Evolutionary conservation across 1,284 basidiomycete genomes (phyloP), one percentile per base, ranked within the genome.

Genomic region (Fomitopsis schrenkii): DNA sequence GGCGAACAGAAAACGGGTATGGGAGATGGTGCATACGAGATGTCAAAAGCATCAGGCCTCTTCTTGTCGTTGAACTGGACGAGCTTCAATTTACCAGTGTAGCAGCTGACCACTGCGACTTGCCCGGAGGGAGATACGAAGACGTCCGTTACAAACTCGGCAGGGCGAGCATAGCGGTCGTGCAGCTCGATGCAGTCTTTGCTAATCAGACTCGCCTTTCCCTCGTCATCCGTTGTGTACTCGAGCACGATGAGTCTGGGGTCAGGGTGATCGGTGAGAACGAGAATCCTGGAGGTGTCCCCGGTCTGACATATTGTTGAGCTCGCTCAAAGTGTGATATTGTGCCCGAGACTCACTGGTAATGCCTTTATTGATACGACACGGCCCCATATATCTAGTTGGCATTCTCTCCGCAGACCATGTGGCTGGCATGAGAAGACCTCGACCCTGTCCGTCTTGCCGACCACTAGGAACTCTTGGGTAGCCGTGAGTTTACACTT

Each of bases 211-310:
- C 72, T 68, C 10, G 73, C 72, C 22, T 66, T 66, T 0, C 76
- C 78, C 14, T 68, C 70, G 40, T 76, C 72, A 28, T 74, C 69
- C 55, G 79, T 71, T 7, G 72, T 67, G 66, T 85, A 88, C 8
- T 76, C 70, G 28, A 92, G 74, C 63, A 91, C 77, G 35, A 91
- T 71, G 8, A 91, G 76, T 64, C 85, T 83, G 5, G 89, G 87
- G 41, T 90, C 83, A 2, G 91, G 90, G 66, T 91, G 88, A 63
- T 88, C 88, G 0, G 87, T 81, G 68, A 91, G 77, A 22, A 90
- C 78, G 19, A 90, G 71, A 15, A 92, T 66, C 66, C 82, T 84
- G 12, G 82, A 82, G 52, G 76, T 74, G 14, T 72, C 71, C 19
- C 76, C 76, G 50, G 79, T 83, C 86, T 71, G 22, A 3, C 22